Conservation (phyloP, 2,329 filamentous ascomycete genomes). For the Pseudocercospora vitis region DNA sequence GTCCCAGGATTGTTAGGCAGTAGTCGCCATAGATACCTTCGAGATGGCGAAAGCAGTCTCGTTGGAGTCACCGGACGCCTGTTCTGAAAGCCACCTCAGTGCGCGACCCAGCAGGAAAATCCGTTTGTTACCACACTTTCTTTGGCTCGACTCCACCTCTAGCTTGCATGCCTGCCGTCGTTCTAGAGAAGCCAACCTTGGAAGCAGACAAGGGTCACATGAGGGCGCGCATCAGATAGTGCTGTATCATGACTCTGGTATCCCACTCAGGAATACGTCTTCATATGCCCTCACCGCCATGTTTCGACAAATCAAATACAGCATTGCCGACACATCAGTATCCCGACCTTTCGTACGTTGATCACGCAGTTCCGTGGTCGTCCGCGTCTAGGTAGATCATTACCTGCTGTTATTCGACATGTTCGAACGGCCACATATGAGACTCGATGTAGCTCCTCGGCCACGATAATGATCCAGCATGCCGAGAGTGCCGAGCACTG, state of each 20-base stretch:
- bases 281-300: constrained; percentile 20
- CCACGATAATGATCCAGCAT: background rate
- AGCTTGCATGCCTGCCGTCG: background rate
- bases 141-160: background rate
- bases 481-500: constrained; percentile 14
- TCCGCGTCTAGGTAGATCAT: constrained; percentile 7
- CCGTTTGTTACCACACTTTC: background rate
- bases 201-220: constrained; percentile 17
- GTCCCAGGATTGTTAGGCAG: constrained; percentile 10
- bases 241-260: constrained; percentile 21
- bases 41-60: constrained; percentile 6
- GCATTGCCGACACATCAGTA: constrained; percentile 2
- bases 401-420: constrained; percentile 1
- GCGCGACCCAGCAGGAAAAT: constrained; percentile 5
- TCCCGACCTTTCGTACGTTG: background rate
- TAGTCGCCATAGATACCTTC: constrained; percentile 2
- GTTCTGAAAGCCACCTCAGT: constrained; percentile 4
- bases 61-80: constrained; percentile 4
- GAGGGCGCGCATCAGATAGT: constrained; percentile 16
- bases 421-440: constrained; percentile 3
- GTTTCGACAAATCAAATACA: constrained; percentile 6
- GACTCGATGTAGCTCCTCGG: constrained; percentile 7
- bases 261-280: constrained; percentile 14
- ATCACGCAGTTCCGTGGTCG: background rate
- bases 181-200: constrained; percentile 2